phyloP scores from a whole-genome alignment of 2,329 filamentous ascomycete genomes.

The Rhinocladiella mackenziei region DNA sequence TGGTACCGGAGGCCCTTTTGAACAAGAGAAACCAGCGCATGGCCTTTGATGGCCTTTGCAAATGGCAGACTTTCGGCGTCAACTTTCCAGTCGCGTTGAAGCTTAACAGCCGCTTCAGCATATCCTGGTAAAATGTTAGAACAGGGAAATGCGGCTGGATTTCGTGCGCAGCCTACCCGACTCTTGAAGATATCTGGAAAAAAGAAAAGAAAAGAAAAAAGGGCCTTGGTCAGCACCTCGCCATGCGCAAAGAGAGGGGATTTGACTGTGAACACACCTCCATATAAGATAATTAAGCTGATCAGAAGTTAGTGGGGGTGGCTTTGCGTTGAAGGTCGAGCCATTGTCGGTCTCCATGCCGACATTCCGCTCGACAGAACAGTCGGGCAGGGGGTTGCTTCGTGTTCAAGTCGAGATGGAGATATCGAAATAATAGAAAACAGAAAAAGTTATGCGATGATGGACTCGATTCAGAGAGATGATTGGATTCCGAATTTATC shows the following conservation, averaged over 20 bases:
- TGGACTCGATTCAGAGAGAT: too few relatives aligned
- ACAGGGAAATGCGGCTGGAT: slow-evolving; percentile 21
- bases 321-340: slow-evolving; percentile 34
- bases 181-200: slow-evolving; percentile 51
- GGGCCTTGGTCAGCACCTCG: slow-evolving; percentile 22
- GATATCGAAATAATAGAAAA: slow-evolving; percentile 1
- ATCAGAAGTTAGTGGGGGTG: slow-evolving; percentile 49
- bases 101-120: slow-evolving; percentile 56
- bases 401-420: slow-evolving; percentile 8
- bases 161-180: slow-evolving; percentile 43
- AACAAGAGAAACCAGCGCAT: slow-evolving; percentile 58
- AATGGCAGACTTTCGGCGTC: slow-evolving; percentile 60
- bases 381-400: slow-evolving; percentile 11
- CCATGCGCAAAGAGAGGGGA: neutral
- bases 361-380: slow-evolving; percentile 25
- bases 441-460: slow-evolving; percentile 1
- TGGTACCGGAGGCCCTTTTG: slow-evolving; percentile 59
- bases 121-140: slow-evolving; percentile 43
- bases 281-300: slow-evolving; percentile 68
- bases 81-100: slow-evolving; percentile 60
- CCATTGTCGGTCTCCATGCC: slow-evolving; percentile 29
- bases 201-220: too few relatives aligned
- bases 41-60: slow-evolving; percentile 55
- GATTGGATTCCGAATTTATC: too few relatives aligned
- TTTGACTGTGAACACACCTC: slow-evolving; percentile 48